These are phyloP conservation scores for Penicillium canariense DNA, from an alignment of 495 filamentous ascomycete species.

Conservation along the genomic window DNA sequence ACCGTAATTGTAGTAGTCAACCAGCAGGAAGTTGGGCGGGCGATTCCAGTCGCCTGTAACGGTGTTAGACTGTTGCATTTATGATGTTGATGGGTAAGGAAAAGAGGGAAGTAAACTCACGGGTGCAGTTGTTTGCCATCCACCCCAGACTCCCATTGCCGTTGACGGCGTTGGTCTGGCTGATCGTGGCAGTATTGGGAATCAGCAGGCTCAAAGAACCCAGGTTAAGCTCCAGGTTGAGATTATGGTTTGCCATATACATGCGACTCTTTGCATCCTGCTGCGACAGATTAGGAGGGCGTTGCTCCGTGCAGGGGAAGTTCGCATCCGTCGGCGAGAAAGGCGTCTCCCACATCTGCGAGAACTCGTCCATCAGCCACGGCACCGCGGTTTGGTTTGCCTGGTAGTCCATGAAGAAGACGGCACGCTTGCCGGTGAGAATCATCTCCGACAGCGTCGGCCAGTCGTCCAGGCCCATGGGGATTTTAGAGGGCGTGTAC, in stretches of 20 bases:
- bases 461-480: slow-evolving; percentile 75
- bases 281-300: slow-evolving; percentile 55
- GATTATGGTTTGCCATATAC: slow-evolving; percentile 92
- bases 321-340: slow-evolving; percentile 57
- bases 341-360: slow-evolving; percentile 66
- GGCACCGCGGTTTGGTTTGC: slow-evolving; percentile 76
- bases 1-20: slow-evolving; percentile 84
- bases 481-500: slow-evolving; percentile 67
- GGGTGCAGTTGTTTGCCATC: slow-evolving; percentile 65
- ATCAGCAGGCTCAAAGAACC: slow-evolving; percentile 63
- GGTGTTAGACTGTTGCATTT: slow-evolving; percentile 9
- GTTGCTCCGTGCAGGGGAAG: slow-evolving; percentile 60
- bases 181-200: slow-evolving; percentile 65
- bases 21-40: slow-evolving; percentile 81
- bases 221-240: slow-evolving; percentile 70
- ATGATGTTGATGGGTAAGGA: background rate
- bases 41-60: slow-evolving; percentile 56
- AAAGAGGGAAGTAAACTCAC: slow-evolving; percentile 37
- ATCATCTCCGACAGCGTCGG: slow-evolving; percentile 82
- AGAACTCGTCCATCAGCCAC: slow-evolving; percentile 64
- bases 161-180: slow-evolving; percentile 64
- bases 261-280: slow-evolving; percentile 58
- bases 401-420: slow-evolving; percentile 78
- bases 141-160: slow-evolving; percentile 68
- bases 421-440: slow-evolving; percentile 56